Percentiles rank a stretch among this genome's conserved stretches.
Evolutionary conservation across 495 filamentous ascomycete genomes (phyloP).

Genomic region (Bacidia gigantensis): DNA sequence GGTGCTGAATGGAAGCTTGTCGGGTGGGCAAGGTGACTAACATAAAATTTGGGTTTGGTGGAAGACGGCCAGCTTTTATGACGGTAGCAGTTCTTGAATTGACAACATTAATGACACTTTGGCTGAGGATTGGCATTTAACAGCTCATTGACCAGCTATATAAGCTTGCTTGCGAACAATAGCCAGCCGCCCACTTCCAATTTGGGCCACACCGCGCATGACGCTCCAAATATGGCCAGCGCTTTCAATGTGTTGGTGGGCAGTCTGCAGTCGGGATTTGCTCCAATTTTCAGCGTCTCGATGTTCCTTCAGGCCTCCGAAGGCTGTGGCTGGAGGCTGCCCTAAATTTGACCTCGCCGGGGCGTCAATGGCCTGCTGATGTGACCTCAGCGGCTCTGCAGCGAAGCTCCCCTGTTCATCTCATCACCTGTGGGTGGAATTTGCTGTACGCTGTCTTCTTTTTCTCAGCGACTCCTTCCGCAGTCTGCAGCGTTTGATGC

Average conservation of each 20-base stretch:
- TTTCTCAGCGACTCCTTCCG: background rate
- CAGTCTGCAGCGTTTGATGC: too few relatives aligned
- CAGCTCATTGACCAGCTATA: background rate
- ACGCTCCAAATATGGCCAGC: constrained; percentile 4
- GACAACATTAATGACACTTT: background rate
- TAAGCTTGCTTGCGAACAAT: background rate
- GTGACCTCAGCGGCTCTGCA: constrained; percentile 13
- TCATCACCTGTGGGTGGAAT: background rate
- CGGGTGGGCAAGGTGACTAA: too few relatives aligned
- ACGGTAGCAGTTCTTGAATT: background rate
- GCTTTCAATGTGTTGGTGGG: constrained; percentile 4
- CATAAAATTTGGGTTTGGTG: too few relatives aligned
- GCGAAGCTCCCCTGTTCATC: background rate
- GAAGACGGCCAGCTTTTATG: too few relatives aligned
- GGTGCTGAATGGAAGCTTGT: too few relatives aligned
- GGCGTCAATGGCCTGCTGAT: constrained; percentile 14
- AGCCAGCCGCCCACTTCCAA: constrained; percentile 4
- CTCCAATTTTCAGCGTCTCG: background rate
- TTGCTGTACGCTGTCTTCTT: background rate
- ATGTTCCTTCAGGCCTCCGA: constrained; percentile 1
- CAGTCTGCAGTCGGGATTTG: constrained; percentile 1
- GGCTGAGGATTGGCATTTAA: background rate
- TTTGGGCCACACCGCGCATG: background rate
- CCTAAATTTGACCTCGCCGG: background rate
- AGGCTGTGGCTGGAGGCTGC: constrained; percentile 3